phyloP scores from a whole-genome alignment of 2,329 filamentous ascomycete genomes.

The Escovopsis weberi region DNA sequence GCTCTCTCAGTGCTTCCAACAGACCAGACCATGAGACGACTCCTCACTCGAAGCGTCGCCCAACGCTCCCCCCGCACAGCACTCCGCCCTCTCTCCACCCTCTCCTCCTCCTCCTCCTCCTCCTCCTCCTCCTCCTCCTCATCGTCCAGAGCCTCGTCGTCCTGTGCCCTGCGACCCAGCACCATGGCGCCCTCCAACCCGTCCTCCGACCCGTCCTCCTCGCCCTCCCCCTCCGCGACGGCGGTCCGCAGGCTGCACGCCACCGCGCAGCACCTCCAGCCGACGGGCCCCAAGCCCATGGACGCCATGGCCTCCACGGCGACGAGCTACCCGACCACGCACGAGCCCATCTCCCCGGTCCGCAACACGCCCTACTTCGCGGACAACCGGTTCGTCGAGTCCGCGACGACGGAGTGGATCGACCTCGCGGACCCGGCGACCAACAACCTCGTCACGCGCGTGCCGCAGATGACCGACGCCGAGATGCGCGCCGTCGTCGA shows the following conservation, averaged over 20 bases:
- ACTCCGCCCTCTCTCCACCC: no score
- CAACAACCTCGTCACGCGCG: constrained; percentile 71
- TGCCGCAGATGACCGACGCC: constrained; percentile 65
- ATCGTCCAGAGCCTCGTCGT: no score
- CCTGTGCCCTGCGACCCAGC: no score
- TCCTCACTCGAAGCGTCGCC: constrained; percentile 26
- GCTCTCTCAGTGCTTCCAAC: no score
- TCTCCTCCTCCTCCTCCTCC: no score
- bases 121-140: no score
- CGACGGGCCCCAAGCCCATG: constrained; percentile 22
- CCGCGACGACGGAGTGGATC: constrained; percentile 56
- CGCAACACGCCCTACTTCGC: constrained; percentile 68
- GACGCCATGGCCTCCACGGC: constrained; percentile 39
- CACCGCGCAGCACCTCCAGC: constrained; percentile 35
- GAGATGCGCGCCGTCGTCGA: constrained; percentile 64
- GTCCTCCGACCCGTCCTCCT: no score
- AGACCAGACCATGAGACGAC: constrained; percentile 28
- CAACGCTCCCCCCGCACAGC: no score
- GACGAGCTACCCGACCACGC: constrained; percentile 51
- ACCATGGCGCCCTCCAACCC: no score
- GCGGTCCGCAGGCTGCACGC: constrained; percentile 41
- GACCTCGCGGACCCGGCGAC: constrained; percentile 72
- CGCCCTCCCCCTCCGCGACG: constrained; percentile 12
- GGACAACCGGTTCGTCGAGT: constrained; percentile 63
- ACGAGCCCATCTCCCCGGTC: constrained; percentile 54